Evolutionary conservation across 352 stramenopile species (phyloP), one percentile per base, ranked within the genome.

Genomic region (Globisporangium echinulatum): DNA sequence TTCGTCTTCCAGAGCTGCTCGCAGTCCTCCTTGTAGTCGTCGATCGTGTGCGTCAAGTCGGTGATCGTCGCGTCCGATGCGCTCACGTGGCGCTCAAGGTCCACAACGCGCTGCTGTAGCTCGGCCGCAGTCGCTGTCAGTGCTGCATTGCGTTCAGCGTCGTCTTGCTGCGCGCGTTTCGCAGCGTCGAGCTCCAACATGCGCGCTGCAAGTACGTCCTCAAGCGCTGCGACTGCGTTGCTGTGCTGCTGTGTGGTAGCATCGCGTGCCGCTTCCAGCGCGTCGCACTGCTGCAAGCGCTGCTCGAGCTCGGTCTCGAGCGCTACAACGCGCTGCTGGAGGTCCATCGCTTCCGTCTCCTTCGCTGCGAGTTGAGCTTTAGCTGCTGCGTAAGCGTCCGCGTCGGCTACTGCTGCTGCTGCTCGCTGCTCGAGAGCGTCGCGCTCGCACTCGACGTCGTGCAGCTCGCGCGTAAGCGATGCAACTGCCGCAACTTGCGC

Each of bases 1-100:
- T 90, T 92, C 42, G 75, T 62, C 44, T 88, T 82, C 82, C 82
- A 92, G 42, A 92, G 60, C 62, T 88, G 74, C 44, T 85, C 76
- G 19, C 82, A 92, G 57, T 92, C 82, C 53, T 90, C 75, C 54
- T 89, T 91, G 64, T 88, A 93, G 56, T 90, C 79, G 19, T 86
- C 79, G 46, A 87, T 66, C 33, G 84, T 74, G 49, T 85, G 77
- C 14, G 63, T 76, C 61, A 75, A 72, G 33, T 71, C 59, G 13
- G 58, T 52, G 17, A 73, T 65, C 39, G 55, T 54, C 1, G 37
- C 39, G 14, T 79, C 70, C 11, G 67, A 67, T 9, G 70, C 63
- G 9, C 66, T 42, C 4, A 69, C 54, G 38, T 84, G 69, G 8
- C 43, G 60, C 52, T 84, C 71, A 11, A 84, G 61, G 59, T 75